A percentile compares a stretch with the other conserved stretches of the same genome.
phyloP scores from a whole-genome alignment of 768 basidiomycete species.

The Suillus fuscotomentosus region DNA sequence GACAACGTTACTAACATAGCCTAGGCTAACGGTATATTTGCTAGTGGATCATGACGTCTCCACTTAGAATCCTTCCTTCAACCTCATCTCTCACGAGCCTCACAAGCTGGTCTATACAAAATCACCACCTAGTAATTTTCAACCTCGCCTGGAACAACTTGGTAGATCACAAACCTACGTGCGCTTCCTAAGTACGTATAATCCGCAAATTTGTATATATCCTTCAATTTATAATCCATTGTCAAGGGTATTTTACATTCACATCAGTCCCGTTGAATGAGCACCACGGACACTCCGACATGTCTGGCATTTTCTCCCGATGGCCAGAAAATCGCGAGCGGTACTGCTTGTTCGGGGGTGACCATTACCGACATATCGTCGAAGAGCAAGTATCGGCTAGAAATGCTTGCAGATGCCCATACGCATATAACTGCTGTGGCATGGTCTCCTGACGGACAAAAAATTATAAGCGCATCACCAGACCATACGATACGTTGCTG shows the following conservation, averaged over 20 bases:
- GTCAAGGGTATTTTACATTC: neutral
- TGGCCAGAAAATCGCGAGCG: neutral
- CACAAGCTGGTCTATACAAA: no score
- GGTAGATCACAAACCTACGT: neutral
- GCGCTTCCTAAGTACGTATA: neutral
- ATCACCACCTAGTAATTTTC: neutral
- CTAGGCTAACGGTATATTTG: no score
- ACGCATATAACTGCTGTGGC: conserved; percentile 15
- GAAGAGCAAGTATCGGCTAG: neutral
- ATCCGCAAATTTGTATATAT: neutral
- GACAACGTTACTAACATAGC: no score
- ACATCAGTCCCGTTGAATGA: conserved; percentile 1
- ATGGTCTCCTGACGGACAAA: conserved; percentile 26
- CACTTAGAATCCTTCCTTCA: no score
- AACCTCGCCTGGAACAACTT: neutral
- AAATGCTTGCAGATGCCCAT: no score
- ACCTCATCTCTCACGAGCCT: no score
- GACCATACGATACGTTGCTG: conserved; percentile 30
- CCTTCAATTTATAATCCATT: neutral
- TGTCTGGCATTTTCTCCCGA: neutral
- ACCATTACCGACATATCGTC: neutral
- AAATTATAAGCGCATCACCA: conserved; percentile 26
- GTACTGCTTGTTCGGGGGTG: conserved; percentile 4
- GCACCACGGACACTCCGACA: neutral
- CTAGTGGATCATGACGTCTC: no score